phyloP scores from a whole-genome alignment of 2,329 filamentous ascomycete species.

The Colletotrichum sp. region DNA sequence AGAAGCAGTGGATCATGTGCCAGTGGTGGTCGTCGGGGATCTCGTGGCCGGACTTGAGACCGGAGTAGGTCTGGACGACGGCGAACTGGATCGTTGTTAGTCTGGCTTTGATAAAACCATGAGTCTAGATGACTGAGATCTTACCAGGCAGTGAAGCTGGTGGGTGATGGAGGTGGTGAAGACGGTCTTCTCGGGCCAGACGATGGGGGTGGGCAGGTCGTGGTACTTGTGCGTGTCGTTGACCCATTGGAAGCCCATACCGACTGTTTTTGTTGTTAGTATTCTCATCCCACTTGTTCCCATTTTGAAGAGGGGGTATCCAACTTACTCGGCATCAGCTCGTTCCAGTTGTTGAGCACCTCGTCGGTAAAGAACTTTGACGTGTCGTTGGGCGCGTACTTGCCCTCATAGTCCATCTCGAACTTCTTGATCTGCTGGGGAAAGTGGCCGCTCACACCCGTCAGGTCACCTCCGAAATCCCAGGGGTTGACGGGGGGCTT shows the following conservation, averaged over 20 bases:
- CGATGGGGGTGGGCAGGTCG: slow-evolving; percentile 39
- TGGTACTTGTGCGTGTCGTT: slow-evolving; percentile 39
- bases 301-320: fast-evolving
- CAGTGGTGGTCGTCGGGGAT: slow-evolving; percentile 48
- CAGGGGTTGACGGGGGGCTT: slow-evolving; percentile 25
- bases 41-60: slow-evolving; percentile 40
- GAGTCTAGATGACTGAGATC: background rate
- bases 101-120: background rate
- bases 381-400: slow-evolving; percentile 42
- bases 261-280: slow-evolving; percentile 26
- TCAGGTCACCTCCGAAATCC: slow-evolving; percentile 41
- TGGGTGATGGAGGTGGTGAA: slow-evolving; percentile 49
- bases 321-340: slow-evolving; percentile 38
- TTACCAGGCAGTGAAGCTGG: slow-evolving; percentile 47
- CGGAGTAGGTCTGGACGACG: slow-evolving; percentile 49
- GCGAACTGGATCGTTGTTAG: slow-evolving; percentile 31
- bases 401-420: slow-evolving; percentile 32
- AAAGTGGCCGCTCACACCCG: slow-evolving; percentile 39
- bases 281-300: background rate
- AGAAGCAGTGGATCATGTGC: slow-evolving; percentile 55
- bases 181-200: slow-evolving; percentile 38
- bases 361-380: slow-evolving; percentile 44
- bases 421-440: slow-evolving; percentile 44
- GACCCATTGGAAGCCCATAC: slow-evolving; percentile 44
- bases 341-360: slow-evolving; percentile 40